Base-by-base conservation (phyloP, 1,139 yeast genomes). In the Hemisphaericaspora xylanilytica region DNA sequence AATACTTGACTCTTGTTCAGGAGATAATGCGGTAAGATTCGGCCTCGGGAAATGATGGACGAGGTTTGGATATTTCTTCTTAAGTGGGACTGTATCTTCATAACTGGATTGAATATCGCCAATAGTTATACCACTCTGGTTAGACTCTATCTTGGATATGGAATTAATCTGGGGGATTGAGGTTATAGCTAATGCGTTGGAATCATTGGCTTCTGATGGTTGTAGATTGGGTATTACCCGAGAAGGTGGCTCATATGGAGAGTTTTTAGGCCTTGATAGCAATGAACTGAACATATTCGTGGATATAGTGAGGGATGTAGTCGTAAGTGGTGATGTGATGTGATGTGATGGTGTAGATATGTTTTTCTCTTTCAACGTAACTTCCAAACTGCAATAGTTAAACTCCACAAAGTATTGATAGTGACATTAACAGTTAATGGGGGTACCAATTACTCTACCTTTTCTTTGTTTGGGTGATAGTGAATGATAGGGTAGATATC, bases 1-100 rank as follows among this genome's bases (percentile, higher is more conserved):
- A 1, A 67, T 44, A 32, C 65, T 57, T 5, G 43, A 41, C 28
- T 43, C 49, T 20, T 65, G 44, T 2, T 61, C 48, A 18, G 58
- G 61, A 40, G 67, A 67, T 5, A 63, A 63, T 37, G 65, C 51
- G 3, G 11, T 11, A 6, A n/a, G 24, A 17, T 17, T n/a, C 2
- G 55, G 57, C 6, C 55, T 53, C 1, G 77, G 77, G 41, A 71
- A 71, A 39, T 59, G 56, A 42, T 70, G 76, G 26, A 60, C 63
- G 41, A 71, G 53, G 34, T 65, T 60, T 12, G 76, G 76, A 40
- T 53, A 69, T 38, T 62, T 53, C 34, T 51, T 50, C 44, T 71
- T 71, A 35, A 71, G 52, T 0, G 76, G 75, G 4, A 71, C 59
- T 2, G 75, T 70, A 33, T 67, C 73, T 36, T 64, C 67, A 42